Conservation (phyloP, 345 rosid genomes). For the Lepidium africanum region DNA sequence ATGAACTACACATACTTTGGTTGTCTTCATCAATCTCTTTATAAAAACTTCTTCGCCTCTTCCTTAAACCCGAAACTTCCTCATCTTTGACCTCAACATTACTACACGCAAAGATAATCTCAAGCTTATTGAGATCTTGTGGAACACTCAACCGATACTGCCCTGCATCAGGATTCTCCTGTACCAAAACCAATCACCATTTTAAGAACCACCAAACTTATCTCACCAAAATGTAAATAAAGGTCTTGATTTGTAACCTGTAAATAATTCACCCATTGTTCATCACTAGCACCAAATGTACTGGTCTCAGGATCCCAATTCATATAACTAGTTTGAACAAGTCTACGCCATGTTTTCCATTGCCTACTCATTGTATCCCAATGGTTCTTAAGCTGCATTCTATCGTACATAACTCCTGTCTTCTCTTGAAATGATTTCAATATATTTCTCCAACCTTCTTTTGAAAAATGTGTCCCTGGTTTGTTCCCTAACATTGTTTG, state of each 20-base stretch:
- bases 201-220: not conserved
- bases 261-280: constrained; percentile 34
- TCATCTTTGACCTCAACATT: constrained; percentile 13
- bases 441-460: constrained; percentile 35
- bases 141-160: constrained; percentile 41
- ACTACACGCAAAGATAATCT: constrained; percentile 31
- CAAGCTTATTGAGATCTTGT: constrained; percentile 32
- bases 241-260: constrained; percentile 23
- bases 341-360: constrained; percentile 45
- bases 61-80: not conserved
- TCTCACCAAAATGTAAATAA: not conserved
- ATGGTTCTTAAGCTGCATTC: constrained; percentile 47
- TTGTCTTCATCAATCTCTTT: constrained; percentile 19
- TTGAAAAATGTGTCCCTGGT: constrained; percentile 29
- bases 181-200: not conserved
- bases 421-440: constrained; percentile 29
- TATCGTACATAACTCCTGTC: constrained; percentile 33
- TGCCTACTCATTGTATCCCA: constrained; percentile 45
- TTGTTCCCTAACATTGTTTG: constrained; percentile 30
- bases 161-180: constrained; percentile 45
- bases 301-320: constrained; percentile 40
- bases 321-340: constrained; percentile 29
- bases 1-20: constrained; percentile 24
- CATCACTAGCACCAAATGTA: constrained; percentile 37
- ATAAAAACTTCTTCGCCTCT: constrained; percentile 11